A percentile compares a stretch with the other conserved stretches of the same genome.
phyloP scores from a whole-genome alignment of 176 grass and related monocot species.

The Carex parvula region DNA sequence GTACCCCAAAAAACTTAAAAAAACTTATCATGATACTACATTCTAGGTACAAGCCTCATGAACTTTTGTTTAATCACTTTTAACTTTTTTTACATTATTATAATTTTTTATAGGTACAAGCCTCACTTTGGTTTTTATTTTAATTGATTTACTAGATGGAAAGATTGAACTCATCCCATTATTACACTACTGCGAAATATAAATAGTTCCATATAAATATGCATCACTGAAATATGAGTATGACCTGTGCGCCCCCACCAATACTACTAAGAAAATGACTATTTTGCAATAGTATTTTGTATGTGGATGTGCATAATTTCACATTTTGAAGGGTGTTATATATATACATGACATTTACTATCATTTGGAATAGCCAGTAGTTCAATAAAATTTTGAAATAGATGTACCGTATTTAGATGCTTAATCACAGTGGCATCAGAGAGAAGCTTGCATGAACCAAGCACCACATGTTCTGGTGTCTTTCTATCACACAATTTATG shows the following conservation, averaged over 20 bases:
- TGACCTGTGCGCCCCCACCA: no score
- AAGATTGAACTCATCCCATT: not conserved
- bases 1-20: not conserved
- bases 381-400: conserved; percentile 21
- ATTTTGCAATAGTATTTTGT: no score
- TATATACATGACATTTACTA: conserved; percentile 1
- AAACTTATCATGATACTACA: not conserved
- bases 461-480: conserved; percentile 78
- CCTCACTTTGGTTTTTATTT: not conserved
- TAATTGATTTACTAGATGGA: not conserved
- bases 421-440: conserved; percentile 53
- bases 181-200: not conserved
- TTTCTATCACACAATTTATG: conserved; percentile 60
- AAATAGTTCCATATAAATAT: not conserved
- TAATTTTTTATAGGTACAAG: not conserved
- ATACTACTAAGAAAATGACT: no score
- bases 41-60: not conserved
- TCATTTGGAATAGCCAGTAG: not conserved
- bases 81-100: not conserved
- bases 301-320: not conserved
- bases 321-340: not conserved
- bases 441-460: conserved; percentile 85
- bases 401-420: conserved; percentile 65
- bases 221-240: not conserved
- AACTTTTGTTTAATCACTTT: not conserved